Evolutionary conservation across 2,329 filamentous ascomycete species (phyloP).

Genomic region (Aureobasidium sp.): DNA sequence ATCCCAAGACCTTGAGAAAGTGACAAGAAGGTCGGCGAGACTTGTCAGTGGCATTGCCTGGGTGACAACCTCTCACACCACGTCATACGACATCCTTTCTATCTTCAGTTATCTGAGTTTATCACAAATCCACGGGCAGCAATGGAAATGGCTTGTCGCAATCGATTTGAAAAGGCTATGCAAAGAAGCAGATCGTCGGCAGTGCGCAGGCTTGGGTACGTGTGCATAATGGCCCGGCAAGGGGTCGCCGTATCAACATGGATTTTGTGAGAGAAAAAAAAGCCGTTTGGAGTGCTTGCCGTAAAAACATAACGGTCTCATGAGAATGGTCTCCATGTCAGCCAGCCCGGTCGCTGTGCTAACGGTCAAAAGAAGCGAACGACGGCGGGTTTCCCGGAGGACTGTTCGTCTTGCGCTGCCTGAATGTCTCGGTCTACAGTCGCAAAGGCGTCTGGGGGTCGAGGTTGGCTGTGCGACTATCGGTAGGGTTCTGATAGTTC

Average conservation of each 20-base stretch:
- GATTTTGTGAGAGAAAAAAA: background rate
- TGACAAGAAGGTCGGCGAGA: background rate
- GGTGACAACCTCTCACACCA: background rate
- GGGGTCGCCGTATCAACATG: slow-evolving; percentile 11
- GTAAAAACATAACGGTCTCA: slow-evolving; percentile 10
- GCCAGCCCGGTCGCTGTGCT: slow-evolving; percentile 9
- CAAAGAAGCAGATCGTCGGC: background rate
- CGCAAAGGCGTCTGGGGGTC: background rate
- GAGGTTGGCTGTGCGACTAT: slow-evolving; percentile 7
- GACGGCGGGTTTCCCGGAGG: slow-evolving; percentile 10
- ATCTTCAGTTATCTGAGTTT: slow-evolving; percentile 3
- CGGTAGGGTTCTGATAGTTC: slow-evolving; percentile 7
- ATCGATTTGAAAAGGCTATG: slow-evolving; percentile 8
- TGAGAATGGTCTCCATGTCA: slow-evolving; percentile 15
- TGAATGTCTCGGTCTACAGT: background rate
- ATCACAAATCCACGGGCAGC: background rate
- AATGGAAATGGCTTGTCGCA: background rate
- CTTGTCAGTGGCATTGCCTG: slow-evolving; percentile 2
- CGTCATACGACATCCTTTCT: background rate
- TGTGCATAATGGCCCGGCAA: background rate
- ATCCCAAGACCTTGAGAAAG: background rate
- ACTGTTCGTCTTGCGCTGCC: background rate
- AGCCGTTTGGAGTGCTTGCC: slow-evolving; percentile 11
- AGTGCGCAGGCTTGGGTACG: background rate
- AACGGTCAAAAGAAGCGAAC: slow-evolving; percentile 10